phyloP scores from a whole-genome alignment of 2,329 filamentous ascomycete genomes.

The Curvularia sp. region DNA sequence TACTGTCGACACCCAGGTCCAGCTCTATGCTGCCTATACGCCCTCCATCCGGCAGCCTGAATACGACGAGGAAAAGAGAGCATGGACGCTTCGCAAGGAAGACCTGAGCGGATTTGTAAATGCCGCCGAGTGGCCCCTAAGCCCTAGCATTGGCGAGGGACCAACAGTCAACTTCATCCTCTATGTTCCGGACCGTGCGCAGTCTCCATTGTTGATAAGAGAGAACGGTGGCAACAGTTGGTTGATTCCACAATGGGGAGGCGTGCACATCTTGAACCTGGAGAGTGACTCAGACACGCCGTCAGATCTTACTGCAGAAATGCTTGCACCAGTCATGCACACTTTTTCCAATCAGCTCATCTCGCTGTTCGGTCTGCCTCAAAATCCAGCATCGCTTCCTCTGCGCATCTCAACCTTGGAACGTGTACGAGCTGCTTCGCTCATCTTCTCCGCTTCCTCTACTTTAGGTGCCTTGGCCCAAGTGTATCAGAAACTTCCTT shows the following conservation, averaged over 20 bases:
- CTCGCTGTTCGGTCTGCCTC: conserved; percentile 83
- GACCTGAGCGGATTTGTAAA: conserved; percentile 96
- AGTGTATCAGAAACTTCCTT: conserved; percentile 78
- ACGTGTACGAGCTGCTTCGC: conserved; percentile 82
- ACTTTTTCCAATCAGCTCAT: conserved; percentile 92
- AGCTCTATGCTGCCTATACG: conserved; percentile 80
- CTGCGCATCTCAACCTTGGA: conserved; percentile 83
- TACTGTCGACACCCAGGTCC: conserved; percentile 93
- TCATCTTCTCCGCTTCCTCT: conserved; percentile 88
- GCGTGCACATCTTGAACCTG: conserved; percentile 73
- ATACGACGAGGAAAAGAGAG: conserved; percentile 61
- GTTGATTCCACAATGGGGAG: conserved; percentile 96
- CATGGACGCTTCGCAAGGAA: conserved; percentile 78
- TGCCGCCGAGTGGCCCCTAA: conserved; percentile 95
- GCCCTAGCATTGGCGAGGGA: conserved; percentile 88
- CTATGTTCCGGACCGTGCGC: conserved; percentile 77
- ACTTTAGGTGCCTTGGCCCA: conserved; percentile 92
- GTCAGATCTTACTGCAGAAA: conserved; percentile 66
- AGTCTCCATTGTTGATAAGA: conserved; percentile 66
- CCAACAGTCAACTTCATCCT: conserved; percentile 97
- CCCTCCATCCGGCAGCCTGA: conserved; percentile 66
- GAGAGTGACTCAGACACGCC: conserved; percentile 45
- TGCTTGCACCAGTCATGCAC: conserved; percentile 80
- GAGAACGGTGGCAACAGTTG: conserved; percentile 74
- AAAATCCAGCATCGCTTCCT: conserved; percentile 78